Evolutionary conservation across 1,284 basidiomycete genomes (phyloP), one percentile per base, ranked within the genome.

Genomic region (Singerocomus rubriflavus): DNA sequence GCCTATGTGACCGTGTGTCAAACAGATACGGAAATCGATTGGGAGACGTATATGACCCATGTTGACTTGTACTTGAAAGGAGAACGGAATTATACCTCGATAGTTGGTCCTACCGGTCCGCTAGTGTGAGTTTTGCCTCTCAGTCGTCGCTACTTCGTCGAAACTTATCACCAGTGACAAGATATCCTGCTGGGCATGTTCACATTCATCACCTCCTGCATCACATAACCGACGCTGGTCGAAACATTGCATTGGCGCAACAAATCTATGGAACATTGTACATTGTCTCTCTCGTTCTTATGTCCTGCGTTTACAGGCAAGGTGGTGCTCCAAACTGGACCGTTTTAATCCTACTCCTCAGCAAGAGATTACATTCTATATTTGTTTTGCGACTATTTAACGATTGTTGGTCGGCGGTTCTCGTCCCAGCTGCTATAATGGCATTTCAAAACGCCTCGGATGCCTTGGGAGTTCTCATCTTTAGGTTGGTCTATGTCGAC

Each of bases 11-110:
- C 64, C 44, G 44, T 58, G 34, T 37, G 41, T 51, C 40, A 49
- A 53, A 46, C 71, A 96, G 93, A 95, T 72, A 99, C 97, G n/a
- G 96, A 99, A 71, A 99, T 99, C 63, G 97, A 99, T 72, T 99
- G 90, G 82, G 80, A 84, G 65, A 96, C 94, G 0, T 97, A 97
- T 64, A 88, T 95, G 80, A 77, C 88, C 52, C 97, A 99, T 55
- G 81, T 91, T 2, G 78, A 86, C 47, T 68, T 90, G 43, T 95
- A 91, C 69, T 63, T 89, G 40, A 79, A 82, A 40, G 96, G 96
- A 34, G 87, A 97, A 69, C 76, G 88, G 27, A 82, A 95, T 67
- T 99, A 99, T 66, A 75, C 81, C n/a, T 73, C 78, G 50, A 88
- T 99, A 52, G 76, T 80, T 52, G 96, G 96, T 0, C 94, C 93